phyloP scores from a whole-genome alignment of 495 filamentous ascomycete genomes.

The Aspergillus sparsus region DNA sequence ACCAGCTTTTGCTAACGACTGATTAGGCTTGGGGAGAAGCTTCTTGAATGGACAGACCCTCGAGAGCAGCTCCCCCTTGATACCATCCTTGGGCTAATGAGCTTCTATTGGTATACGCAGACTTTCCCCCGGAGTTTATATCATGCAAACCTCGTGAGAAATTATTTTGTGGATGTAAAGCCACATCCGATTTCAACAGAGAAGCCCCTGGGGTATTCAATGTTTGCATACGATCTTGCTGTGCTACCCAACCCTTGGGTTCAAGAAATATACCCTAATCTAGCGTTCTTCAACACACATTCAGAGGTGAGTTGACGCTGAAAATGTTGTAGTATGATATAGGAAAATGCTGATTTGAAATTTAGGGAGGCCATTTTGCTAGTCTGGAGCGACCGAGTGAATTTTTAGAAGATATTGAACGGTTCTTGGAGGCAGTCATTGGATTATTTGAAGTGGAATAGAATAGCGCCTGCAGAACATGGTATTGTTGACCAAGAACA shows the following conservation, averaged over 20 bases:
- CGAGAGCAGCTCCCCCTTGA: slow-evolving; percentile 46
- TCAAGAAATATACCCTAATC: slow-evolving; percentile 40
- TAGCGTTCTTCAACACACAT: slow-evolving; percentile 43
- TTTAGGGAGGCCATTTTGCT: slow-evolving; percentile 41
- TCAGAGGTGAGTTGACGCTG: slow-evolving; percentile 16
- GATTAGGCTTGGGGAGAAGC: slow-evolving; percentile 65
- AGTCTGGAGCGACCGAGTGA: slow-evolving; percentile 18
- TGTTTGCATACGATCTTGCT: slow-evolving; percentile 57
- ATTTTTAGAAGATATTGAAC: slow-evolving; percentile 58
- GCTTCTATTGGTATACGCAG: slow-evolving; percentile 67
- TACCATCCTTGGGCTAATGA: slow-evolving; percentile 57
- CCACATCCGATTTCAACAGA: slow-evolving; percentile 30
- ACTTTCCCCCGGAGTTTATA: slow-evolving; percentile 59
- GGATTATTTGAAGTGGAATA: not conserved
- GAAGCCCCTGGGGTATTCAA: slow-evolving; percentile 61
- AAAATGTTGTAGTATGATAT: not conserved
- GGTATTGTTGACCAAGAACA: no score
- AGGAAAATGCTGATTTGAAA: not conserved
- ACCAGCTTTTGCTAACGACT: slow-evolving; percentile 9
- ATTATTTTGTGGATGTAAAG: slow-evolving; percentile 22
- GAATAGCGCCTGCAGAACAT: no score
- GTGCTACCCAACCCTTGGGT: slow-evolving; percentile 52
- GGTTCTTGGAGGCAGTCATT: slow-evolving; percentile 52
- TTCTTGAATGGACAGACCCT: slow-evolving; percentile 60
- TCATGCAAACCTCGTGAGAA: slow-evolving; percentile 46